These are phyloP conservation scores for Sorghum bicolor DNA, from an alignment of 176 grass and related monocot species.

Conservation along the genomic window DNA sequence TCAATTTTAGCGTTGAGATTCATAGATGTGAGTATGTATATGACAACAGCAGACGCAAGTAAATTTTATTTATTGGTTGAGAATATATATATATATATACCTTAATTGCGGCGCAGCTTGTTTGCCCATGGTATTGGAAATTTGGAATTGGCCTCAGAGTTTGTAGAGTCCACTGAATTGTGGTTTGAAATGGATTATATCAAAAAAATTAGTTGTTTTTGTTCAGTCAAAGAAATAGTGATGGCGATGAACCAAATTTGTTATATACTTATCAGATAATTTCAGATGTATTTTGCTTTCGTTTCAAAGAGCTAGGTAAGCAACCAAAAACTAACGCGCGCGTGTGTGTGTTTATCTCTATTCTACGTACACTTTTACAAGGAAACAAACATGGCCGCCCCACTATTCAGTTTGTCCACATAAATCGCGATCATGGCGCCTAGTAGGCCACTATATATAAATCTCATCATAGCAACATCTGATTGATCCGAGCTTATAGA, in stretches of 20 bases:
- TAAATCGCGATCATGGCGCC: background rate
- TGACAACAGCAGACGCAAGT: background rate
- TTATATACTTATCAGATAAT: no score
- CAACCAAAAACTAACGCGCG: background rate
- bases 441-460: no score
- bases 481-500: background rate
- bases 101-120: background rate
- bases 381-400: background rate
- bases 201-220: background rate
- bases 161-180: background rate
- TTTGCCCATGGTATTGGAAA: constrained; percentile 16
- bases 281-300: background rate
- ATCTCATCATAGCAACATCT: background rate
- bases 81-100: no score
- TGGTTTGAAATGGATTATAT: background rate
- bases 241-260: background rate
- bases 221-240: background rate
- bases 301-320: background rate
- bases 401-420: background rate
- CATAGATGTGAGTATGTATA: background rate
- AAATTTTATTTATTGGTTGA: background rate
- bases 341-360: no score
- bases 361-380: no score
- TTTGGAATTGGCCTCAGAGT: background rate
- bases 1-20: background rate